Percentiles rank a stretch among this genome's conserved stretches.
Conservation (phyloP, 148 eudicot genomes). For the Hydrangea macrophylla region DNA sequence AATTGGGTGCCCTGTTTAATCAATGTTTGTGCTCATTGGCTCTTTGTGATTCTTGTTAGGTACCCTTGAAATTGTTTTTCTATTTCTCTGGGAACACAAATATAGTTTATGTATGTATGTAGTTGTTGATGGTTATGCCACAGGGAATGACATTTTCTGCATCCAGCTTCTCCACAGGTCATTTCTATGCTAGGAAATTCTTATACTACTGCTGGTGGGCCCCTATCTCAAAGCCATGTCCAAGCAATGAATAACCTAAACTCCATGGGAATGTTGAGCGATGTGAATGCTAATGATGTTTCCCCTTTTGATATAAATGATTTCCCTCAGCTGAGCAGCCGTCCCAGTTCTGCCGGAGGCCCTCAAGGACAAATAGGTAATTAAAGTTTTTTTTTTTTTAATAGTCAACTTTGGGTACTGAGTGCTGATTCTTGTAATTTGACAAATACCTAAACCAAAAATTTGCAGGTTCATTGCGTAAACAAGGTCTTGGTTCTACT, state of each 20-base stretch:
- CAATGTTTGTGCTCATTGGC: not conserved
- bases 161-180: slow-evolving; percentile 92
- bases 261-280: slow-evolving; percentile 85
- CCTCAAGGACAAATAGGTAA: slow-evolving; percentile 93
- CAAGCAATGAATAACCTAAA: slow-evolving; percentile 69
- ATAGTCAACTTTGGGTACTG: slow-evolving; percentile 7
- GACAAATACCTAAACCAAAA: slow-evolving; percentile 17
- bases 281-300: slow-evolving; percentile 73
- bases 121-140: slow-evolving; percentile 6
- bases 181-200: slow-evolving; percentile 88
- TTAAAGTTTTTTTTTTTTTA: slow-evolving; percentile 2
- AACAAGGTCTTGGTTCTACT: slow-evolving; percentile 88
- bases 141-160: slow-evolving; percentile 15
- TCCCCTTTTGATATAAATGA: slow-evolving; percentile 94
- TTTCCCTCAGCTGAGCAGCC: slow-evolving; percentile 89
- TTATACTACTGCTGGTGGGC: slow-evolving; percentile 72
- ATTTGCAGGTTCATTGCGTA: slow-evolving; percentile 76
- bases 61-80: not conserved
- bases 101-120: not conserved
- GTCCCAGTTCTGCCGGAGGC: slow-evolving; percentile 96
- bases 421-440: slow-evolving; percentile 17
- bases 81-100: not conserved
- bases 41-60: slow-evolving; percentile 4
- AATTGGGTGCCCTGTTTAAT: not conserved
- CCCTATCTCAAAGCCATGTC: slow-evolving; percentile 75